Conservation (phyloP, 1,284 basidiomycete species). For the Apiotrichum akiyoshidainum region DNA sequence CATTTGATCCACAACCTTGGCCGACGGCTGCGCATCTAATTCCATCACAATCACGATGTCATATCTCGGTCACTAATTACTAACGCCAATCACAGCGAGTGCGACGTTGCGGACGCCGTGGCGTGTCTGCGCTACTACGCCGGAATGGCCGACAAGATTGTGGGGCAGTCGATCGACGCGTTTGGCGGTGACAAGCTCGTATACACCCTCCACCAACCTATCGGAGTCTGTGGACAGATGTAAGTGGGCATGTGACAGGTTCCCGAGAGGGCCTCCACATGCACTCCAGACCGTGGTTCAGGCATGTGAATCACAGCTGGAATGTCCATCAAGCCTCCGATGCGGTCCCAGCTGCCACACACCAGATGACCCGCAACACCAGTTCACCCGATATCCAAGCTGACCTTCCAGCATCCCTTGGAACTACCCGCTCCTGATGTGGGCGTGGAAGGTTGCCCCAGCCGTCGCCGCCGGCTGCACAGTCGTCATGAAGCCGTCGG, state of each 20-base stretch:
- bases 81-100: conserved; percentile 55
- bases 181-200: conserved; percentile 63
- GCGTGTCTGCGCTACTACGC: conserved; percentile 77
- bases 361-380: not conserved
- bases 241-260: not conserved
- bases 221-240: conserved; percentile 88
- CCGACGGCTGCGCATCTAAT: no score
- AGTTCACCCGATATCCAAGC: not conserved
- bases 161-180: conserved; percentile 51
- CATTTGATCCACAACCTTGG: no score
- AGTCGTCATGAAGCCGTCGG: conserved; percentile 66
- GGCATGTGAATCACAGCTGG: no score
- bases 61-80: not conserved
- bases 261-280: no score
- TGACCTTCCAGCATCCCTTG: conserved; percentile 65
- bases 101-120: conserved; percentile 78
- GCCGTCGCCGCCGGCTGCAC: conserved; percentile 66
- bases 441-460: conserved; percentile 87
- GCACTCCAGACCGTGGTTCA: no score
- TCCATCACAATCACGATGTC: not conserved
- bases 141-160: conserved; percentile 64
- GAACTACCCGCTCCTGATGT: conserved; percentile 92
- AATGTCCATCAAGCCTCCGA: no score
- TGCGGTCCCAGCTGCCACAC: no score
- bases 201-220: conserved; percentile 86